Evolutionary conservation across 73 alveolate species (phyloP).

Genomic region (Paramecium caudatum): DNA sequence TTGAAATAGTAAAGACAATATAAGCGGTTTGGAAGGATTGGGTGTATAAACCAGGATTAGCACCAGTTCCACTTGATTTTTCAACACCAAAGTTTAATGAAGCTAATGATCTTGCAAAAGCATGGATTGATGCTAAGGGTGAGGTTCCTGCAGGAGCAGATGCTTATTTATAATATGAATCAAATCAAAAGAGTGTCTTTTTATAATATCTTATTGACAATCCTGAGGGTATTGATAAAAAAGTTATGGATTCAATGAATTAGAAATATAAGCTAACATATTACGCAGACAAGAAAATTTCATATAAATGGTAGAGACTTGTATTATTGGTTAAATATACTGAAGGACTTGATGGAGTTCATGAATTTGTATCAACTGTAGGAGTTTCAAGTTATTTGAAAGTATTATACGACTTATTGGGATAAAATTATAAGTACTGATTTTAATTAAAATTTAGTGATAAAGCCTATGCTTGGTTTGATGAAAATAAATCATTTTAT

Average conservation of each 20-base stretch:
- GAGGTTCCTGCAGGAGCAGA: neutral
- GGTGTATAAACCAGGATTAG: constrained; percentile 86
- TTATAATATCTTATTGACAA: neutral
- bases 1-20: constrained; percentile 64
- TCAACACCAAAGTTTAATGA: constrained; percentile 74
- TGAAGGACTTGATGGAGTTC: constrained; percentile 26
- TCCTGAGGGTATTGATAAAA: neutral
- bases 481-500: constrained; percentile 3
- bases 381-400: constrained; percentile 49
- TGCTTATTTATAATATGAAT: neutral
- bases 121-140: constrained; percentile 66
- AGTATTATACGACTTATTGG: constrained; percentile 29
- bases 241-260: neutral
- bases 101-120: constrained; percentile 75
- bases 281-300: neutral
- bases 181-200: neutral
- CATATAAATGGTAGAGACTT: constrained; percentile 30
- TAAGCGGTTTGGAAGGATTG: constrained; percentile 81
- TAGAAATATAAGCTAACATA: neutral
- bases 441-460: neutral
- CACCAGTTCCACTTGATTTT: constrained; percentile 86
- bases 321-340: neutral
- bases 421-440: neutral
- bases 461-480: constrained; percentile 24
- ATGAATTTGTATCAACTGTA: constrained; percentile 10